Percentiles rank a stretch among this genome's conserved stretches.
Conservation (phyloP, 768 basidiomycete genomes). For the Tricholoma terreum region DNA sequence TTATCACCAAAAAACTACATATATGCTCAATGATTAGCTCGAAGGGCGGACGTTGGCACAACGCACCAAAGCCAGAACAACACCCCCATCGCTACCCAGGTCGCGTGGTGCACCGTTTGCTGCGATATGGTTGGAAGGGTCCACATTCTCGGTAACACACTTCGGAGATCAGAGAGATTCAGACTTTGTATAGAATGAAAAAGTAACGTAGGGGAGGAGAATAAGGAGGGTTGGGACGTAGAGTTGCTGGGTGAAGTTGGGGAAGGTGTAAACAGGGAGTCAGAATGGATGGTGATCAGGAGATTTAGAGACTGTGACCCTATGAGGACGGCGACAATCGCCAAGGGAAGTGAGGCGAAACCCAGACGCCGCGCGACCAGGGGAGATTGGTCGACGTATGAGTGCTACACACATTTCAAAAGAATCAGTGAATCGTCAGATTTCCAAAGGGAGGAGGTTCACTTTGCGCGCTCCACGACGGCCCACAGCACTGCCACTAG, state of each 20-base stretch:
- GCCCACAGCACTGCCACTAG: constrained; percentile 72
- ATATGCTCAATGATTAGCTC: background rate
- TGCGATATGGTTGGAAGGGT: constrained; percentile 42
- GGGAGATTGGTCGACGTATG: constrained; percentile 94
- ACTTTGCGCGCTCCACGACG: constrained; percentile 72
- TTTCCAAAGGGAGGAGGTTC: background rate
- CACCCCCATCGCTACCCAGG: constrained; percentile 63
- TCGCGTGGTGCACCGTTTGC: constrained; percentile 50
- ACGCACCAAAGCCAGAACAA: constrained; percentile 83
- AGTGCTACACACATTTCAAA: constrained; percentile 48
- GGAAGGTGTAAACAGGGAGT: constrained; percentile 13
- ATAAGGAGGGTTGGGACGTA: constrained; percentile 24
- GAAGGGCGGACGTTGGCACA: constrained; percentile 10
- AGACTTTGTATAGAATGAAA: background rate
- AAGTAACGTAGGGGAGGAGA: constrained; percentile 4
- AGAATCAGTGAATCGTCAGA: background rate
- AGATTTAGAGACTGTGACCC: constrained; percentile 68
- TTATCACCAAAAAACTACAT: constrained; percentile 76
- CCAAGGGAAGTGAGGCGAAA: constrained; percentile 89
- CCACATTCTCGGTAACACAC: constrained; percentile 26
- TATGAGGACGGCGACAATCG: constrained; percentile 76
- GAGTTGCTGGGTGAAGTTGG: background rate
- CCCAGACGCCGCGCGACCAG: constrained; percentile 91
- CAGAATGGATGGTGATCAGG: constrained; percentile 49
- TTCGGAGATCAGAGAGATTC: background rate